Evolutionary conservation across 2,329 filamentous ascomycete genomes (phyloP), one percentile per base, ranked within the genome.

Genomic region (Blumeriella jaapii): DNA sequence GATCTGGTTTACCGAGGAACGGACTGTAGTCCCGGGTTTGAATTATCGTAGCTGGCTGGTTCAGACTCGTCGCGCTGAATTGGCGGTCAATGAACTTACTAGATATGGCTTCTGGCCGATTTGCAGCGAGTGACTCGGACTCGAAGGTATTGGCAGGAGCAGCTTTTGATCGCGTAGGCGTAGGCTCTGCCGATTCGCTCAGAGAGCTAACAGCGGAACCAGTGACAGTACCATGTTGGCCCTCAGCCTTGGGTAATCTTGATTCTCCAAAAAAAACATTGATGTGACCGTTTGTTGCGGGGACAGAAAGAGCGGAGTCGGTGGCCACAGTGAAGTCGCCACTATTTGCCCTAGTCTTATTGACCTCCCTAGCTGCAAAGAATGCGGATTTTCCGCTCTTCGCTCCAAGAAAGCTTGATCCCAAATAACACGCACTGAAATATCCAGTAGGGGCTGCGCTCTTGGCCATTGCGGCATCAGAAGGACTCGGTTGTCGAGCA

Each of bases 401-500:
- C 2, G 50, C 46, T 16, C 48, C 50, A 13, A 55, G 36, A 12
- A n/a, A n/a, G n/a, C n/a, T n/a, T n/a, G n/a, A n/a, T n/a, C 37
- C 37, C 8, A 43, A 11, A 8, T 38, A 26, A 24, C 34, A 36
- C 5, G 32, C 23, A 12, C 15, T 29, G 17, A 17, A 11, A 11
- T 27, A 17, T 16, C 27, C 24, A 20, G 36, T 31, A 18, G 36
- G 31, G 30, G 26, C 12, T 9, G 37, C 32, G 22, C 44, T 39
- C 35, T 59, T 60, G 13, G 52, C 54, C 53, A 60, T 55, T 27
- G 58, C 58, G 13, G 56, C 56, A 41, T 60, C 57, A 6, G 58
- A 59, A 31, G 57, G 59, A 44, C 58, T 60, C 28, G 55, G 51
- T 10, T 52, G 47, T 29, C 57, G 44, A 23, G 38, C 16, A 4